Evolutionary conservation across 1,284 basidiomycete species (phyloP).

Genomic region (Boletus sp.): DNA sequence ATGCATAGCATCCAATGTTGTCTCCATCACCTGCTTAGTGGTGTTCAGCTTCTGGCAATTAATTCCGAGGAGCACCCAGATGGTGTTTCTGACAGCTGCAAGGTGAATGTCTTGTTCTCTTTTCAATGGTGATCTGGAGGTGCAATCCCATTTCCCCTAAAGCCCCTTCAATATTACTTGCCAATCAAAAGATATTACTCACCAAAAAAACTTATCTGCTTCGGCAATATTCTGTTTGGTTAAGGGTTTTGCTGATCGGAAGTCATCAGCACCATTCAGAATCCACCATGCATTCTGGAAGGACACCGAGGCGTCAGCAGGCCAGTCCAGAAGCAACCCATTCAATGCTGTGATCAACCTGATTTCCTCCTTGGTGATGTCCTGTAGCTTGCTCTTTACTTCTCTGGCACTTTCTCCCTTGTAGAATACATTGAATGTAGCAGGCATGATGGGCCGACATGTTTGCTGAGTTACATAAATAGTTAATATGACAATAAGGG

Average conservation of each 20-base stretch:
- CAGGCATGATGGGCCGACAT: not conserved
- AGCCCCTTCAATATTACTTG: not conserved
- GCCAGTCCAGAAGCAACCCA: not conserved
- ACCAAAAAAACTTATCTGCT: not conserved
- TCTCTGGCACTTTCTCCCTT: accelerated
- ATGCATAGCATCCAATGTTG: not conserved
- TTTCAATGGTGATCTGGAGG: not conserved
- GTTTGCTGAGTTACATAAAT: not conserved
- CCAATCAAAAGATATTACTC: not conserved
- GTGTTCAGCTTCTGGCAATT: not conserved
- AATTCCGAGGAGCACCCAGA: not conserved
- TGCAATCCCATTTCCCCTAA: not conserved
- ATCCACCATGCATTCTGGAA: not conserved
- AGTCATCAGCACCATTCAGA: accelerated
- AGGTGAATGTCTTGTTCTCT: not conserved
- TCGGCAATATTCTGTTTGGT: not conserved
- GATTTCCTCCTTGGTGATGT: not conserved
- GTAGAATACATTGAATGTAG: not conserved
- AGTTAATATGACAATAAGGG: not conserved
- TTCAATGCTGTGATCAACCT: too few relatives aligned
- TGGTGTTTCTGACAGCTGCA: not conserved
- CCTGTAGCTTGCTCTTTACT: not conserved
- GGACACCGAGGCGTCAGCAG: not conserved
- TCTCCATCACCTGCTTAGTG: not conserved
- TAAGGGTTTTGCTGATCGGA: accelerated